Base-by-base conservation (phyloP, 2,329 filamentous ascomycete species). In the Aureobasidium sp. region DNA sequence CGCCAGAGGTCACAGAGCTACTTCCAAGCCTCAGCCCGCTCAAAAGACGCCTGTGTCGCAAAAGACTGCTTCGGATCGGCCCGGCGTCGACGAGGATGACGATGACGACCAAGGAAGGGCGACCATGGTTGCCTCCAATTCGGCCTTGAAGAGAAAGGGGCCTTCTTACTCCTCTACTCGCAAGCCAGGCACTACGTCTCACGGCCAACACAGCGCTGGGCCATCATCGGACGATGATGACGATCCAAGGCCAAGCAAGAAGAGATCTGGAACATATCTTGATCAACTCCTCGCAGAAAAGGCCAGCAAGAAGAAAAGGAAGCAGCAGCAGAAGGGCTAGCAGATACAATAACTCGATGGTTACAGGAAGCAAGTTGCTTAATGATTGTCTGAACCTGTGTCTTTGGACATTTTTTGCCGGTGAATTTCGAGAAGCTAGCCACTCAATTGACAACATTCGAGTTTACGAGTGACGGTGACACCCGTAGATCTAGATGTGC, bases 261-360 rank as follows among this genome's bases (percentile, higher is more conserved):
- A 75, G 64, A 74, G 75, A 53, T 72, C 72, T 1, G 73, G 68
- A 15, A 82, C 75, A 62, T 84, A 80, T 65, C 71, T 84, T 25
- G 82, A 84, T 67, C 79, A 84, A 64, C 68, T 84, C 17, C 69
- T 79, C 1, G 72, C 71, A 3, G 71, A 78, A 60, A 75, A 76
- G 37, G 75, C 76, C 8, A 79, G 76, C 64, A 83, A 82, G 71
- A 79, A 78, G 67, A 78, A 75, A 65, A 76, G 75, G 67, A 74
- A 74, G 43, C 47, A 42, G 42, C 45, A 49, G 27, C 25, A 46
- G n/a, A 54, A 40, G 21, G 35, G 33, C 33, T 54, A 45, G 49
- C 9, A 4, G 9, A 27, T 15, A 40, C 7, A 27, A 3, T 27
- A 3, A 6, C n/a, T 7, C 27, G 43, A 8, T 29, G 23, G n/a